Percentiles rank a stretch among this genome's conserved stretches.
Conservation (phyloP, 306 rosid species). For the Cyamopsis tetragonoloba region DNA sequence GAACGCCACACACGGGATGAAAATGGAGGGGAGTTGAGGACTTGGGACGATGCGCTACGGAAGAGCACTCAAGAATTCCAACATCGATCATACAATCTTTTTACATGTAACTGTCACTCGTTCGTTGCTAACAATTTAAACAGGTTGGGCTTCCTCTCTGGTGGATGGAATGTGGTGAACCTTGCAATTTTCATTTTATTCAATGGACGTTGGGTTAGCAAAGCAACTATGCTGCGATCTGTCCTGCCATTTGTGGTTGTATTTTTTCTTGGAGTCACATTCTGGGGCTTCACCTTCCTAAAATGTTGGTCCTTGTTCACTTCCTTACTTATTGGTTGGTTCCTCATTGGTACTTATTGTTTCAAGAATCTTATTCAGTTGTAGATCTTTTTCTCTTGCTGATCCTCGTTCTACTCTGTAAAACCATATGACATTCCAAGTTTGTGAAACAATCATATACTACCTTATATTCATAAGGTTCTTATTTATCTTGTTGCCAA, state of each 20-base stretch:
- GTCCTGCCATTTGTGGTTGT: conserved; percentile 62
- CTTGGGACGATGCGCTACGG: conserved; percentile 78
- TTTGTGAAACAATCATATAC: background rate
- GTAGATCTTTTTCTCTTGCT: conserved; percentile 37
- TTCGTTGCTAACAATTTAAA: conserved; percentile 90
- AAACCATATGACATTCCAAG: conserved; percentile 14
- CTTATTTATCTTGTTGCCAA: background rate
- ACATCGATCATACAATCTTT: conserved; percentile 72
- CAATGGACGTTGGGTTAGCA: conserved; percentile 87
- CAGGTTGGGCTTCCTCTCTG: conserved; percentile 60
- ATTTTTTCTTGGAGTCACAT: conserved; percentile 56
- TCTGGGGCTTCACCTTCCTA: conserved; percentile 69
- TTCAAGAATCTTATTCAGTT: conserved; percentile 72
- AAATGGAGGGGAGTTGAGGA: conserved; percentile 41
- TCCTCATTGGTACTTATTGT: conserved; percentile 75
- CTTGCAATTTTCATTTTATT: conserved; percentile 75
- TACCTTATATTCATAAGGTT: background rate
- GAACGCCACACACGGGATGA: conserved; percentile 43
- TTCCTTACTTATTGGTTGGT: conserved; percentile 76
- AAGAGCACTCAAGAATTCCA: conserved; percentile 89
- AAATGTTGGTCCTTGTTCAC: conserved; percentile 55
- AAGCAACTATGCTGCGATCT: conserved; percentile 50
- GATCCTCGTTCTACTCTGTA: conserved; percentile 11
- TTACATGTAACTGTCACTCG: conserved; percentile 93
- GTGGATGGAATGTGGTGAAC: conserved; percentile 97